Percentiles rank a stretch among this genome's conserved stretches.
Evolutionary conservation across 2,329 filamentous ascomycete genomes (phyloP).

Genomic region (Ascocoryne sarcoides): DNA sequence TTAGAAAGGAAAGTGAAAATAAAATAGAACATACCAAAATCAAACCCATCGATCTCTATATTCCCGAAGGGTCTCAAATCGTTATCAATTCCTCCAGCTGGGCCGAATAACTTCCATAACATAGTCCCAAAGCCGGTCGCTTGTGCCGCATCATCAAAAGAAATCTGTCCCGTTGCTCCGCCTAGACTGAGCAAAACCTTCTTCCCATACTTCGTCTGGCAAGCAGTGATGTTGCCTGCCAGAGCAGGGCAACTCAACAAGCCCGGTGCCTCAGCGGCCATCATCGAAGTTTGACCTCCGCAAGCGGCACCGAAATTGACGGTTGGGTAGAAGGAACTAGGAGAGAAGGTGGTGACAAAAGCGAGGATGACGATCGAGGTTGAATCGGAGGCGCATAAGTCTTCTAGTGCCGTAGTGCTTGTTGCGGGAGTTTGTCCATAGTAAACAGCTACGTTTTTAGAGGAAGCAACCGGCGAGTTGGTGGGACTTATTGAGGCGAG

Average conservation of each 20-base stretch:
- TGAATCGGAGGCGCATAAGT: constrained; percentile 27
- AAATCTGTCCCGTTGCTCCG: constrained; percentile 22
- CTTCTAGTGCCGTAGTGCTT: constrained; percentile 21
- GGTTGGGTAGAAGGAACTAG: constrained; percentile 12
- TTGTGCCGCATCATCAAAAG: constrained; percentile 23
- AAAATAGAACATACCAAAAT: constrained; percentile 24
- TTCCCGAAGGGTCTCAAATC: constrained; percentile 28
- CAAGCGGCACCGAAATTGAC: constrained; percentile 30
- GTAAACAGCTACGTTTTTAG: constrained; percentile 28
- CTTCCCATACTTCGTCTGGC: constrained; percentile 31
- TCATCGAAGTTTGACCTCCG: constrained; percentile 23
- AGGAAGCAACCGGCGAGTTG: too few species aligned
- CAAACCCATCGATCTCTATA: constrained; percentile 31
- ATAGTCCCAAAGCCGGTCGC: constrained; percentile 26
- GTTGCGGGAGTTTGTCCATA: constrained; percentile 25
- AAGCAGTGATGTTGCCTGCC: constrained; percentile 24
- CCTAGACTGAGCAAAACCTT: constrained; percentile 33
- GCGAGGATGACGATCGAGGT: constrained; percentile 30
- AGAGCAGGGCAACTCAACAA: constrained; percentile 32
- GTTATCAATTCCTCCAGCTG: constrained; percentile 16
- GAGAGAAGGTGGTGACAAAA: constrained; percentile 14
- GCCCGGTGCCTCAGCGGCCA: constrained; percentile 30
- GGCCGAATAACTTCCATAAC: constrained; percentile 32
- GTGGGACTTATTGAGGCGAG: too few species aligned
- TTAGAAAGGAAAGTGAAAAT: not conserved